Percentiles rank a stretch among this genome's conserved stretches.
These are phyloP conservation scores for Aulographum hederae DNA, from an alignment of 2,329 filamentous ascomycete species.

Conservation along the genomic window DNA sequence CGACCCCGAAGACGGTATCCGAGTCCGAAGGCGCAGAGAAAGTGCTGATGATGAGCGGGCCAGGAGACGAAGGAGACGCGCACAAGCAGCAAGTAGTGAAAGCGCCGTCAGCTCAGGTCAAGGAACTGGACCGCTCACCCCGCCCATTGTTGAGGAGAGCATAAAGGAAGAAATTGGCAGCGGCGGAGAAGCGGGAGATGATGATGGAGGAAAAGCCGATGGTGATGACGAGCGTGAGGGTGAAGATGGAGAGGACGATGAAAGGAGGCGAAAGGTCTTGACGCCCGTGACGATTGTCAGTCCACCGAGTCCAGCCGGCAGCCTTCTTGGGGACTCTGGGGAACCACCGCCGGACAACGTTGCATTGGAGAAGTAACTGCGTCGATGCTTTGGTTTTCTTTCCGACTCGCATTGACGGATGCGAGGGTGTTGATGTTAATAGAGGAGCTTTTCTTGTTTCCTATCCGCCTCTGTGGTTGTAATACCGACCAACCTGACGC, in stretches of 20 bases:
- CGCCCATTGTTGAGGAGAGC: slow-evolving; percentile 13
- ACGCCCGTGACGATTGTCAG: slow-evolving; percentile 18
- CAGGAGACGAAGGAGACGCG: slow-evolving; percentile 41
- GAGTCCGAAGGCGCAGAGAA: slow-evolving; percentile 47
- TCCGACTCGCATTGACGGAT: too few species aligned
- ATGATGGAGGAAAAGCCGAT: slow-evolving; percentile 5
- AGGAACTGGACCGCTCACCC: slow-evolving; percentile 14
- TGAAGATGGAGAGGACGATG: slow-evolving; percentile 4
- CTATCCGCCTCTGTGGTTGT: too few species aligned
- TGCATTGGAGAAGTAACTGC: too few species aligned
- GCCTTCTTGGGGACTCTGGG: too few species aligned
- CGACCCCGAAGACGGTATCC: slow-evolving; percentile 34
- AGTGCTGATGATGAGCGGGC: slow-evolving; percentile 65
- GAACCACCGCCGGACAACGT: too few species aligned
- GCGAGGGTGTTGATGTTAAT: too few species aligned
- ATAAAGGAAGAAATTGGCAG: slow-evolving; percentile 5
- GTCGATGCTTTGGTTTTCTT: too few species aligned
- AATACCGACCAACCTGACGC: too few species aligned
- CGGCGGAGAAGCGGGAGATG: slow-evolving; percentile 11
- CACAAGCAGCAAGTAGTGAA: slow-evolving; percentile 11
- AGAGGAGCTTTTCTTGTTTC: too few species aligned
- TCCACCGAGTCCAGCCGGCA: slow-evolving; percentile 15
- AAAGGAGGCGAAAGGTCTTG: too few species aligned
- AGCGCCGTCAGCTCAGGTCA: slow-evolving; percentile 11
- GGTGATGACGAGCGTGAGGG: slow-evolving; percentile 6